Percentiles rank a stretch among this genome's conserved stretches.
Conservation (phyloP, 2,329 filamentous ascomycete genomes). For the Aspergillus sp. region DNA sequence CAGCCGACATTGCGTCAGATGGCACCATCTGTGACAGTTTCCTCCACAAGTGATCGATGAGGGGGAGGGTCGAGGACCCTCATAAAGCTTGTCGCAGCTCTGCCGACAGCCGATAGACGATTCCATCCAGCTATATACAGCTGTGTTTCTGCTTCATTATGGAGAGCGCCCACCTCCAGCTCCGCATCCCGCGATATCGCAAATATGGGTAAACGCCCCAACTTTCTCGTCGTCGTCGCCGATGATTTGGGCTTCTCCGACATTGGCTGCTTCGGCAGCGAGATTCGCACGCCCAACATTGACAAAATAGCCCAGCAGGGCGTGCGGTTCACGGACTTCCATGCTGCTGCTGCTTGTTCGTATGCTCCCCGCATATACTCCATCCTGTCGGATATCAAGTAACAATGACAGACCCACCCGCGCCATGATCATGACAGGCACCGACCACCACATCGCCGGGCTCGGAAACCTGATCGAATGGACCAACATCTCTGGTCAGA, state of each 20-base stretch:
- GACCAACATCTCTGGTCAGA: constrained; percentile 55
- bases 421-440: constrained; percentile 67
- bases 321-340: constrained; percentile 64
- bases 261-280: constrained; percentile 58
- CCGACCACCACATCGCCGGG: constrained; percentile 56
- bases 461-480: constrained; percentile 61
- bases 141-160: not conserved
- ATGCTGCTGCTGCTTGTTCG: constrained; percentile 64
- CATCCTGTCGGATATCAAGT: not conserved
- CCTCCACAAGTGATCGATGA: not conserved
- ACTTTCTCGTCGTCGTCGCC: constrained; percentile 60
- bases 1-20: constrained; percentile 11
- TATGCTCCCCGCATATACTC: constrained; percentile 16
- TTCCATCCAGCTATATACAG: not conserved
- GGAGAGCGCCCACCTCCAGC: not conserved
- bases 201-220: constrained; percentile 47
- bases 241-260: constrained; percentile 64
- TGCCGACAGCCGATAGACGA: constrained; percentile 15
- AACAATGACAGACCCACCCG: constrained; percentile 50
- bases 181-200: not conserved
- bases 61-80: not conserved
- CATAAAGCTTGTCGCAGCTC: not conserved
- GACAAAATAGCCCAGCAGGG: constrained; percentile 54
- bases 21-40: constrained; percentile 7
- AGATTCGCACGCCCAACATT: constrained; percentile 61